Percentiles rank a stretch among this genome's conserved stretches.
These are phyloP conservation scores for Limonium bicolor DNA, from an alignment of 148 eudicot species.

Conservation along the genomic window DNA sequence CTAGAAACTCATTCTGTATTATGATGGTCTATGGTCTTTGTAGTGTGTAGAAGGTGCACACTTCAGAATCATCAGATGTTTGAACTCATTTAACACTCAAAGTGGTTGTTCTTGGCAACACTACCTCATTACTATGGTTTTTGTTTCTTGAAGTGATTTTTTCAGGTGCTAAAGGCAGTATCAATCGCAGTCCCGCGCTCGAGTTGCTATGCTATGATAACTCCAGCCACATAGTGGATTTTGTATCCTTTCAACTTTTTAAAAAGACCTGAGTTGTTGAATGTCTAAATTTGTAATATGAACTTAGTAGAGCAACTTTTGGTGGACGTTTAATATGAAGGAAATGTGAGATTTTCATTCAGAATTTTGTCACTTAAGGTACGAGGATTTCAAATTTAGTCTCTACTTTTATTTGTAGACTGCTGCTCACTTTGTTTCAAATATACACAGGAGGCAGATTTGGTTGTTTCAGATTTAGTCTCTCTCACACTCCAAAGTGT, in stretches of 20 bases:
- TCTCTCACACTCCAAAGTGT: too few species aligned
- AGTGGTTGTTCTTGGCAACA: not conserved
- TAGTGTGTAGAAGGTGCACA: too few species aligned
- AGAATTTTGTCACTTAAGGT: too few species aligned
- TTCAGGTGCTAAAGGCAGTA: slow-evolving; percentile 28
- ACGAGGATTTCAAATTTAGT: too few species aligned
- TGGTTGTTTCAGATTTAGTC: slow-evolving; percentile 34
- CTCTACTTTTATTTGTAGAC: too few species aligned
- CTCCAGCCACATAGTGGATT: slow-evolving; percentile 74
- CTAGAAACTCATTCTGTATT: too few species aligned
- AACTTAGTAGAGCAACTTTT: too few species aligned
- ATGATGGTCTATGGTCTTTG: too few species aligned
- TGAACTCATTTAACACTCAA: not conserved
- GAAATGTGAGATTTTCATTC: slow-evolving; percentile 33
- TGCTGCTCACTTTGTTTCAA: too few species aligned
- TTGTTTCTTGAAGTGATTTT: slow-evolving; percentile 29
- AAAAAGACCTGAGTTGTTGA: too few species aligned
- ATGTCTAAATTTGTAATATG: too few species aligned
- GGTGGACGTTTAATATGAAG: too few species aligned
- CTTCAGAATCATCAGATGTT: slow-evolving; percentile 1
- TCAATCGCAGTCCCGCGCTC: slow-evolving; percentile 61
- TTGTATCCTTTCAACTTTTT: slow-evolving; percentile 55
- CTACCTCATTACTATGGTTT: not conserved
- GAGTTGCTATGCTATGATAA: slow-evolving; percentile 69
- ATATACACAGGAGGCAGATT: slow-evolving; percentile 70